Base-by-base conservation (phyloP, 2,329 filamentous ascomycete species). In the Kalmusia sp. region DNA sequence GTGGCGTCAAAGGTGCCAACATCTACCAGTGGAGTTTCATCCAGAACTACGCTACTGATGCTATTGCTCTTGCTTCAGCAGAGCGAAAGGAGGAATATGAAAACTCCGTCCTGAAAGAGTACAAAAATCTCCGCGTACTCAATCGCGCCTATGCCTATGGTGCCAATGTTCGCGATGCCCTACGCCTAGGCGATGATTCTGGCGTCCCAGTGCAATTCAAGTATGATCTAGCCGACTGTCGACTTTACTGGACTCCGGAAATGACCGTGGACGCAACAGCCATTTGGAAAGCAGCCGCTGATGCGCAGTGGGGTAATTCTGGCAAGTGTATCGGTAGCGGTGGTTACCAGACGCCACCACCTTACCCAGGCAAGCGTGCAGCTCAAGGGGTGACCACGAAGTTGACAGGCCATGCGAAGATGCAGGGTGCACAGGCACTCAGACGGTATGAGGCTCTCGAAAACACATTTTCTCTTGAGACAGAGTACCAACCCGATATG, bases 1-100 rank as follows among this genome's bases (percentile, higher is more conserved):
- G 81, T 37, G 82, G 82, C 12, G 76, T 81, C 57, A 83, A 84
- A 67, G 83, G 83, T 8, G 66, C 69, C 35, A 76, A 76, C 64
- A 70, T 74, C 52, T 74, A 63, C 38, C 52, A 58, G n/a, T 74
- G 62, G 49, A 56, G 53, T 15, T 72, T 62, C 53, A 70, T 76
- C n/a, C 68, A 74, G 44, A 33, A 55, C 15, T 49, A 58, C 3
- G 70, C 65, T 8, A 47, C 61, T 24, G 51, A 43, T 8, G 67
- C 68, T 17, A 54, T 71, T 22, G 33, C 51, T 1, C 3, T 56
- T 22, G 57, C 61, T 6, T 38, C 52, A 6, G 47, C 19, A 21
- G 60, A 54, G 1, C 61, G 61, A 31, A 55, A 69, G n/a, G 53
- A 53, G 3, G 62, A 62, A 8, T 59, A 68, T 24, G 69, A 70